Percentiles rank a stretch among this genome's conserved stretches.
These are phyloP conservation scores for Phytophthora sojae DNA, from an alignment of 352 stramenopile species.

Conservation along the genomic window DNA sequence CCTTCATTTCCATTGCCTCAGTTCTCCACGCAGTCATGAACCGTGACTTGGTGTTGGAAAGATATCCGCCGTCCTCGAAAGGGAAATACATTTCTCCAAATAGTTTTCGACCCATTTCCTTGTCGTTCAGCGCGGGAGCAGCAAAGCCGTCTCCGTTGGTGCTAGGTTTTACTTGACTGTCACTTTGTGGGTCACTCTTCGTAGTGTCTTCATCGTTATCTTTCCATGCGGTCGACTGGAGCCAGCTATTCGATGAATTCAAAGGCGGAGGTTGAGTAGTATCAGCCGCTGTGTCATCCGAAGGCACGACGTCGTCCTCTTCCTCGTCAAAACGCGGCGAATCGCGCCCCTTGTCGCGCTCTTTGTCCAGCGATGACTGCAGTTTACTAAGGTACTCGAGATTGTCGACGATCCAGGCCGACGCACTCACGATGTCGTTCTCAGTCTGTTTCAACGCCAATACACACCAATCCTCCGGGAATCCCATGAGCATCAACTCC, in stretches of 20 bases:
- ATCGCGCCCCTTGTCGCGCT: conserved; percentile 51
- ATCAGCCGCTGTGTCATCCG: conserved; percentile 4
- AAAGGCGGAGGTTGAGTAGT: neutral
- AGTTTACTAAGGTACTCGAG: conserved; percentile 91
- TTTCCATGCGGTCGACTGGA: conserved; percentile 16
- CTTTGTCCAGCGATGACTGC: conserved; percentile 79
- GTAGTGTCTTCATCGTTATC: conserved; percentile 2
- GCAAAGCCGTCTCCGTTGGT: neutral
- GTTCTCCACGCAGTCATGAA: conserved; percentile 47
- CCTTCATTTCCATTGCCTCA: conserved; percentile 42
- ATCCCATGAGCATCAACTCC: conserved; percentile 94
- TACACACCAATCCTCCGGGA: conserved; percentile 93
- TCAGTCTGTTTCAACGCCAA: conserved; percentile 91
- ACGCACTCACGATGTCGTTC: conserved; percentile 92
- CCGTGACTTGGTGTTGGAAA: conserved; percentile 54
- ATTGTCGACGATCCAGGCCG: conserved; percentile 95
- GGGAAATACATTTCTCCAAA: conserved; percentile 91
- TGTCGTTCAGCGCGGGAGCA: conserved; percentile 60
- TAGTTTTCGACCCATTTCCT: conserved; percentile 83
- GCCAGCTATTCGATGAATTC: conserved; percentile 19
- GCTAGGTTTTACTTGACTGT: neutral
- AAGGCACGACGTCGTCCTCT: conserved; percentile 55
- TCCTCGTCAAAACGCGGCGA: conserved; percentile 64
- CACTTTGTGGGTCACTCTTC: neutral
- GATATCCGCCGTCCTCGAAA: conserved; percentile 80